These are phyloP conservation scores for Acacia confusa DNA, from an alignment of 306 rosid genomes.

Conservation along the genomic window DNA sequence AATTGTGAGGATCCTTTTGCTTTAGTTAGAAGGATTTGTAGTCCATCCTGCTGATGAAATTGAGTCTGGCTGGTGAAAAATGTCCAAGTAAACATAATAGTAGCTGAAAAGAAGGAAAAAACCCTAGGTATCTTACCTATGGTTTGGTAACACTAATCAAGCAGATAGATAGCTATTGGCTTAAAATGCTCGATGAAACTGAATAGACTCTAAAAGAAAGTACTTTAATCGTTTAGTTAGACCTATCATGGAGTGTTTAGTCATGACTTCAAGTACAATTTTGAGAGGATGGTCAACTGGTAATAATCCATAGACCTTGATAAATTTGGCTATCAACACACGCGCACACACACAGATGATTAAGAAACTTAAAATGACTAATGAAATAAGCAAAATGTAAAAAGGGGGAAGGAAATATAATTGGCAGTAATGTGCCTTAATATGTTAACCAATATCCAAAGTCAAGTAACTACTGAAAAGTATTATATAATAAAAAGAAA, in stretches of 20 bases:
- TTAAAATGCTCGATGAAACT: not conserved
- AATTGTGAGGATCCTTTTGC: not conserved
- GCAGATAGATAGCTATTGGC: not conserved
- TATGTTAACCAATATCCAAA: not conserved
- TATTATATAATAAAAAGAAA: not conserved
- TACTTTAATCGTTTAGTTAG: not conserved
- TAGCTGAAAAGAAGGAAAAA: not conserved
- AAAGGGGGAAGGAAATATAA: not conserved
- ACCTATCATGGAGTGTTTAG: not conserved
- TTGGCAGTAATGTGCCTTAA: not conserved
- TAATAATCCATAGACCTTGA: not conserved
- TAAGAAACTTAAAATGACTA: not conserved
- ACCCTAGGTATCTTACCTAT: not conserved
- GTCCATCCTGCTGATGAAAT: not conserved
- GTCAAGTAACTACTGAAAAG: not conserved
- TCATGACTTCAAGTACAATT: not conserved
- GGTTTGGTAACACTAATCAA: not conserved
- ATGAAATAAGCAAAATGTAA: not conserved
- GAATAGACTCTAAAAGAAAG: not conserved
- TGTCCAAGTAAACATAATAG: not conserved
- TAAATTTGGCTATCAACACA: not conserved
- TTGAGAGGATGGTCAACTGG: not conserved
- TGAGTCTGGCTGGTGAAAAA: not conserved
- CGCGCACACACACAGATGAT: not conserved
- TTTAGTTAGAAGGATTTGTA: not conserved